phyloP scores from a whole-genome alignment of 306 rosid species.

The Mucuna pruriens region DNA sequence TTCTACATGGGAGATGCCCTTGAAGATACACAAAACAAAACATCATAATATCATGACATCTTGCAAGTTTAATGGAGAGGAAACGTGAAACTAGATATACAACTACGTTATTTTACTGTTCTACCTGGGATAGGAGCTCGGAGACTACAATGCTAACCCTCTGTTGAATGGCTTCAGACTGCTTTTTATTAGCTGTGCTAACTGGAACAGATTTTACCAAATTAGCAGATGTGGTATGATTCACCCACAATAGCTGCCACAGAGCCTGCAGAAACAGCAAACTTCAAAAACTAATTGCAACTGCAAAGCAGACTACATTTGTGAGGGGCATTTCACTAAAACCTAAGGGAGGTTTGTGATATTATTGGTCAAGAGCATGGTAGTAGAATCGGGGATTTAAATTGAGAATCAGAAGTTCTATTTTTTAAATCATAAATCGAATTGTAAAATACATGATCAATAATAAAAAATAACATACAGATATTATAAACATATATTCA shows the following conservation, averaged over 20 bases:
- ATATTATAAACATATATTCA: too few species aligned
- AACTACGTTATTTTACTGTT: too few species aligned
- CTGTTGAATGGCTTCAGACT: conserved; percentile 75
- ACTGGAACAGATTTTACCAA: conserved; percentile 51
- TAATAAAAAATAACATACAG: too few species aligned
- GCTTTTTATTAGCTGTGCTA: conserved; percentile 58
- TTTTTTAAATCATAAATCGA: too few species aligned
- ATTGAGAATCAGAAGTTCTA: too few species aligned
- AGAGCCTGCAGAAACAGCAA: conserved; percentile 74
- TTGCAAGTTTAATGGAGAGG: too few species aligned
- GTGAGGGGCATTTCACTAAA: not conserved
- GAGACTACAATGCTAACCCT: conserved; percentile 86
- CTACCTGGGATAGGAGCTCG: conserved; percentile 94
- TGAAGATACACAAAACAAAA: too few species aligned
- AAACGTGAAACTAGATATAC: too few species aligned
- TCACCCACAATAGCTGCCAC: conserved; percentile 97
- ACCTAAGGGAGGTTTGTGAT: not conserved
- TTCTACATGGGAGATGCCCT: conserved; percentile 91
- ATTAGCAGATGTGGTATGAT: conserved; percentile 62
- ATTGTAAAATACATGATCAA: too few species aligned
- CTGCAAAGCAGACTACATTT: conserved; percentile 21
- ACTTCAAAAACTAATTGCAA: conserved; percentile 24
- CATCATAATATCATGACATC: too few species aligned
- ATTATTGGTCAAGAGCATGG: not conserved
- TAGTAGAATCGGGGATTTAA: too few species aligned